These are phyloP conservation scores for Geosmithia putterillii DNA, from an alignment of 2,329 filamentous ascomycete genomes.

Conservation along the genomic window DNA sequence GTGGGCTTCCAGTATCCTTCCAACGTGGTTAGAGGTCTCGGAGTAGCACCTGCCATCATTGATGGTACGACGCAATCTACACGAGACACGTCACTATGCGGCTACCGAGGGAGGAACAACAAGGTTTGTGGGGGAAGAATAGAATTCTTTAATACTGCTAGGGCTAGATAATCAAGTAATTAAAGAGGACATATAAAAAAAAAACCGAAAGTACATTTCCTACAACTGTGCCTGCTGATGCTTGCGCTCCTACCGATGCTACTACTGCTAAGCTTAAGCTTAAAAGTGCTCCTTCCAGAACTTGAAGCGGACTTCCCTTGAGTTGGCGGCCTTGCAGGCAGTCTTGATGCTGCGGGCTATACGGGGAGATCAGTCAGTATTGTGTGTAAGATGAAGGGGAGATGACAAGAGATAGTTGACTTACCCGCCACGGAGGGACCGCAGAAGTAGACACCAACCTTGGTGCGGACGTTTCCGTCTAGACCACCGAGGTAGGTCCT, in stretches of 20 bases:
- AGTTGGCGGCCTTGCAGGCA: slow-evolving; percentile 62
- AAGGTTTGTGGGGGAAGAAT: too few species aligned
- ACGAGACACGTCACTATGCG: too few species aligned
- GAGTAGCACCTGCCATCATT: too few species aligned
- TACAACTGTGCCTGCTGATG: too few species aligned
- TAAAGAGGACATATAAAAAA: not conserved
- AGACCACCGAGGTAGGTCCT: slow-evolving; percentile 76
- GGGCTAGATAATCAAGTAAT: too few species aligned
- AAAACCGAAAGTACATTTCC: not conserved
- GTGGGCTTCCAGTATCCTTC: too few species aligned
- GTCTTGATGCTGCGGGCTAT: slow-evolving; percentile 73
- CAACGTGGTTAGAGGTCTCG: too few species aligned
- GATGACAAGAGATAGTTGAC: slow-evolving; percentile 11
- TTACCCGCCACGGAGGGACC: slow-evolving; percentile 63
- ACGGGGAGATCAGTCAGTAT: not conserved
- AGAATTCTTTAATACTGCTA: too few species aligned
- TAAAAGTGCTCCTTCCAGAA: slow-evolving; percentile 98
- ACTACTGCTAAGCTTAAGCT: slow-evolving; percentile 1
- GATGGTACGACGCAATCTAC: too few species aligned
- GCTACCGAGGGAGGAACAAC: too few species aligned
- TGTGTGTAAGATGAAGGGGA: not conserved
- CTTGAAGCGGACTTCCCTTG: slow-evolving; percentile 75
- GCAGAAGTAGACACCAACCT: slow-evolving; percentile 96
- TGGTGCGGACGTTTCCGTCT: slow-evolving; percentile 63
- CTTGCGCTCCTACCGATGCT: not conserved